A percentile compares a stretch with the other conserved stretches of the same genome.
Evolutionary conservation across 208 protist genomes (phyloP).

Genomic region (Trypanosoma caninum): DNA sequence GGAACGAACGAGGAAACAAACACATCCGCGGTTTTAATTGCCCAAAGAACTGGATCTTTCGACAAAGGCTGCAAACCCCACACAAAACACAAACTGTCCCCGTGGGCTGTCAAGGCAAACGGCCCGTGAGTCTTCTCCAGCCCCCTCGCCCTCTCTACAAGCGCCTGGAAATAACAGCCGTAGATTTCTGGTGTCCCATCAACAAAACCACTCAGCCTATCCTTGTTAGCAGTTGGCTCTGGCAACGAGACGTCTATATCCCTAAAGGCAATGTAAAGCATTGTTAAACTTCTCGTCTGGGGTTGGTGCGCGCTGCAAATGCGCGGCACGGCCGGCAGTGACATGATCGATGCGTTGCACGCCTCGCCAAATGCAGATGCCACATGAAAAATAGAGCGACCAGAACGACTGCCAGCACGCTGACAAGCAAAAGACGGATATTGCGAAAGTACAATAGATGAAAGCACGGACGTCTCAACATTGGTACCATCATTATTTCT

Average conservation of each 20-base stretch:
- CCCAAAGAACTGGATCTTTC: slow-evolving; percentile 53
- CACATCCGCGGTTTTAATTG: slow-evolving; percentile 45
- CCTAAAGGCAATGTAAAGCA: slow-evolving; percentile 66
- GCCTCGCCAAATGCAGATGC: neutral
- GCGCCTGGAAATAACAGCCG: slow-evolving; percentile 35
- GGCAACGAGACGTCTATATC: slow-evolving; percentile 4
- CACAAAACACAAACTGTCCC: slow-evolving; percentile 56
- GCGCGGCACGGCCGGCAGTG: neutral
- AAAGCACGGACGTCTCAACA: neutral
- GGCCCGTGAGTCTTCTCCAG: slow-evolving; percentile 20
- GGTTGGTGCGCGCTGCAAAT: slow-evolving; percentile 22
- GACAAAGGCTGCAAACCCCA: slow-evolving; percentile 64
- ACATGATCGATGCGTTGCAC: neutral
- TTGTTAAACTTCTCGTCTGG: slow-evolving; percentile 60
- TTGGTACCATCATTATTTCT: neutral
- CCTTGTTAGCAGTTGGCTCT: neutral
- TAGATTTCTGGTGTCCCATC: slow-evolving; percentile 26
- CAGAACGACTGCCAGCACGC: neutral
- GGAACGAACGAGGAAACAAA: slow-evolving; percentile 42
- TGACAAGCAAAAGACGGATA: neutral
- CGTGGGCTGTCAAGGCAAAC: slow-evolving; percentile 50
- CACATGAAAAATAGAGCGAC: neutral
- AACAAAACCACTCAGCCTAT: slow-evolving; percentile 8
- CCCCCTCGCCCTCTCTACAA: slow-evolving; percentile 32
- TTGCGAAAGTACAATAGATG: slow-evolving; percentile 8